A percentile compares a stretch with the other conserved stretches of the same genome.
phyloP scores from a whole-genome alignment of 2,329 filamentous ascomycete genomes.

The Diaporthe vaccinii region DNA sequence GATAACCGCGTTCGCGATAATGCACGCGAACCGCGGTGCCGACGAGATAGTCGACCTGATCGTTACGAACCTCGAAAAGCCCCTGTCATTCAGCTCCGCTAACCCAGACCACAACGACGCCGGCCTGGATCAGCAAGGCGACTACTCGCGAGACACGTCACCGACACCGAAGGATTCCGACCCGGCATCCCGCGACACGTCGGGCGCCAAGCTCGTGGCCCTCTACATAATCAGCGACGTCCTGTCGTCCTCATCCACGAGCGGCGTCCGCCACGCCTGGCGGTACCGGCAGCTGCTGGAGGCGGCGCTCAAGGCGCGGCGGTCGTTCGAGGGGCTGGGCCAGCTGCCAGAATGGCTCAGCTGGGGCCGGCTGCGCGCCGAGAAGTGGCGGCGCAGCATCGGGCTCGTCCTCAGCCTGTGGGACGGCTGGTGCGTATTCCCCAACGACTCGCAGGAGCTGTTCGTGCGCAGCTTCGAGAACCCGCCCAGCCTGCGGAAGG shows the following conservation, averaged over 20 bases:
- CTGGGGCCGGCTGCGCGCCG: constrained; percentile 86
- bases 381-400: constrained; percentile 87
- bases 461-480: constrained; percentile 80
- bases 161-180: constrained; percentile 58
- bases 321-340: constrained; percentile 82
- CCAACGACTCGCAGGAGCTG: constrained; percentile 78
- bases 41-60: constrained; percentile 94
- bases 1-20: constrained; percentile 89
- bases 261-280: constrained; percentile 86
- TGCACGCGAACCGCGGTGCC: constrained; percentile 85
- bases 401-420: constrained; percentile 78
- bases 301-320: constrained; percentile 73
- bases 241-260: constrained; percentile 81
- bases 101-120: constrained; percentile 68
- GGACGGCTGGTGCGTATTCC: constrained; percentile 81
- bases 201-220: constrained; percentile 81
- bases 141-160: constrained; percentile 53
- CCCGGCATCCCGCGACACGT: constrained; percentile 67
- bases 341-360: constrained; percentile 77
- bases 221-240: constrained; percentile 86
- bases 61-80: constrained; percentile 83
- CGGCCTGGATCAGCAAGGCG: constrained; percentile 50
- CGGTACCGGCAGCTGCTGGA: constrained; percentile 88
- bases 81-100: constrained; percentile 79
- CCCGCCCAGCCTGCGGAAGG: constrained; percentile 65